Evolutionary conservation across 306 rosid species (phyloP).

Genomic region (Dryas alaskensis): DNA sequence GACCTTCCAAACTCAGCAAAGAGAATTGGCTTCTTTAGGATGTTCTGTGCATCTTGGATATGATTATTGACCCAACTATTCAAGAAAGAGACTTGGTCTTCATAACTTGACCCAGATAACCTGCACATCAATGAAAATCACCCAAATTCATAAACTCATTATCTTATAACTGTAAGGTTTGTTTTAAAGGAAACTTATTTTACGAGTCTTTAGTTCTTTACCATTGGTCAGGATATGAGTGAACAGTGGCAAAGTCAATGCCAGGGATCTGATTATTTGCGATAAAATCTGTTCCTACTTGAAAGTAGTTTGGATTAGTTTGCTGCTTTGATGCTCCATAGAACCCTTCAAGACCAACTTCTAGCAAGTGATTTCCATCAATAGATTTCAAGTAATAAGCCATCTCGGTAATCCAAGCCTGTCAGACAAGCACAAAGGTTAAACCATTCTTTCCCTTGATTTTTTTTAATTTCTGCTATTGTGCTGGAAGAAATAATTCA

Average conservation of each 20-base stretch:
- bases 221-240: slow-evolving; percentile 93
- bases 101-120: slow-evolving; percentile 55
- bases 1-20: slow-evolving; percentile 88
- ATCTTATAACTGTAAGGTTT: not conserved
- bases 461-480: no score
- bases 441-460: not conserved
- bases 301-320: slow-evolving; percentile 49
- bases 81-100: slow-evolving; percentile 62
- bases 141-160: slow-evolving; percentile 5
- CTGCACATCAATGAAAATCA: slow-evolving; percentile 39
- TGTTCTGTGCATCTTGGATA: slow-evolving; percentile 75
- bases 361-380: slow-evolving; percentile 83
- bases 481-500: no score
- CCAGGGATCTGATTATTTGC: slow-evolving; percentile 80
- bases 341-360: slow-evolving; percentile 88
- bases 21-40: slow-evolving; percentile 74
- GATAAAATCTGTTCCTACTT: slow-evolving; percentile 82
- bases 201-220: slow-evolving; percentile 13
- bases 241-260: slow-evolving; percentile 84
- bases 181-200: not conserved
- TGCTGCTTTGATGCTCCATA: slow-evolving; percentile 58
- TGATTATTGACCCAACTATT: slow-evolving; percentile 65
- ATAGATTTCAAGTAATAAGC: slow-evolving; percentile 81
- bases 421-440: slow-evolving; percentile 6
- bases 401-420: slow-evolving; percentile 94